Evolutionary conservation across 768 basidiomycete genomes (phyloP).

Genomic region (Roridomyces roridus): DNA sequence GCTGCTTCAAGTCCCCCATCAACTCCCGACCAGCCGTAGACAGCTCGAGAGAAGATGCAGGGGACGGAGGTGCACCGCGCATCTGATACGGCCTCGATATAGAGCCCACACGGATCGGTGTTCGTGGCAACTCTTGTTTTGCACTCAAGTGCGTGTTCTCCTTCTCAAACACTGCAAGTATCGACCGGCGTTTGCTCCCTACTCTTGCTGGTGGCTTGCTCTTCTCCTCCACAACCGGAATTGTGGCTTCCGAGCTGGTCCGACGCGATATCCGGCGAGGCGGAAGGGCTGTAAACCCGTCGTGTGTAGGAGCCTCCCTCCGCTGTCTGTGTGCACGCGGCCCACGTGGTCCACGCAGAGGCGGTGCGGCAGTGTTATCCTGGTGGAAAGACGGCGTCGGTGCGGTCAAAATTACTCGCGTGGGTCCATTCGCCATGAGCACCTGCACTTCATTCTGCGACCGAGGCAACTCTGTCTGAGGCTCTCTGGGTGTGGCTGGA

Average conservation of each 20-base stretch:
- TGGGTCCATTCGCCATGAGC: conserved; percentile 50
- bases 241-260: neutral
- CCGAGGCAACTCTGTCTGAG: conserved; percentile 8
- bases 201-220: conserved; percentile 17
- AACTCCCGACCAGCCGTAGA: conserved; percentile 72
- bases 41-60: conserved; percentile 75
- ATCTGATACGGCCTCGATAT: conserved; percentile 42
- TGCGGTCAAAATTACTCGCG: conserved; percentile 58
- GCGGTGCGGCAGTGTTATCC: conserved; percentile 25
- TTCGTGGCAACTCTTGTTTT: conserved; percentile 47
- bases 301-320: conserved; percentile 32
- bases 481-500: conserved; percentile 28
- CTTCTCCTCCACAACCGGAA: conserved; percentile 22
- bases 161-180: conserved; percentile 38
- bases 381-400: conserved; percentile 52
- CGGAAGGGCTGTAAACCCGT: conserved; percentile 33
- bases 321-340: conserved; percentile 45
- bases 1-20: conserved; percentile 67
- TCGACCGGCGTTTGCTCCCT: conserved; percentile 21
- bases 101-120: conserved; percentile 50
- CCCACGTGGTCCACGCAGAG: conserved; percentile 48
- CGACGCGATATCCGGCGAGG: conserved; percentile 26
- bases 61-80: conserved; percentile 55
- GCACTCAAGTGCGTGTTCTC: conserved; percentile 48
- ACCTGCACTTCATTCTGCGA: conserved; percentile 42